Conservation (phyloP, 2,329 filamentous ascomycete genomes). For the Ophiocordyceps camponoti-saundersi region DNA sequence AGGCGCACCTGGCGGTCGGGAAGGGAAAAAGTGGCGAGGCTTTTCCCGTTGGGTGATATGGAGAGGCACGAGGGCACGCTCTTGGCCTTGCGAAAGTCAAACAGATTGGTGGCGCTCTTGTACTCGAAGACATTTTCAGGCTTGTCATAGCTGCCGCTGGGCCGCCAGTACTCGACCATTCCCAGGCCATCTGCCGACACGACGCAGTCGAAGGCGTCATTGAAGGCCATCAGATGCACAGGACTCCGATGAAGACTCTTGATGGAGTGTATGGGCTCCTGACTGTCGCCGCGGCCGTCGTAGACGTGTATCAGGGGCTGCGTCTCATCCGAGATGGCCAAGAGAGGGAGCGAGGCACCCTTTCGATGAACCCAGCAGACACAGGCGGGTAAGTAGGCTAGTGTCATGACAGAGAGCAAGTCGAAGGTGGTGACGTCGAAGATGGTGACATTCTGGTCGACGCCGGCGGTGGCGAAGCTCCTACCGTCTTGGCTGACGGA, state of each 20-base stretch:
- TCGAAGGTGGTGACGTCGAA: constrained; percentile 78
- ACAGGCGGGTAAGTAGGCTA: constrained; percentile 58
- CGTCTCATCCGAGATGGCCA: constrained; percentile 66
- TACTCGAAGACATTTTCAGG: constrained; percentile 81
- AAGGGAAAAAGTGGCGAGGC: constrained; percentile 79
- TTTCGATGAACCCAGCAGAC: constrained; percentile 85
- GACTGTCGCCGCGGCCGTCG: constrained; percentile 73
- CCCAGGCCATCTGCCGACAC: constrained; percentile 76
- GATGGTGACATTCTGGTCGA: constrained; percentile 64
- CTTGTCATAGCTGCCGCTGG: constrained; percentile 68
- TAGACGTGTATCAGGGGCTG: constrained; percentile 66
- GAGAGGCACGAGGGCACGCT: constrained; percentile 67
- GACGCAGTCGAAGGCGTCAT: constrained; percentile 76
- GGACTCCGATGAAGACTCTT: constrained; percentile 65
- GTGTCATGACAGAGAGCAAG: constrained; percentile 62
- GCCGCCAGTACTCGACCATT: constrained; percentile 95
- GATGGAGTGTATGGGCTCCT: constrained; percentile 59
- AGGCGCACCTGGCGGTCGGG: constrained; percentile 86
- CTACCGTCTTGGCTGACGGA: constrained; percentile 79
- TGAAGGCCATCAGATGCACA: constrained; percentile 77
- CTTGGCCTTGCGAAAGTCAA: constrained; percentile 94
- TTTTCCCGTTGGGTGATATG: constrained; percentile 70
- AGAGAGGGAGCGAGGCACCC: constrained; percentile 70
- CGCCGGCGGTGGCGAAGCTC: constrained; percentile 80
- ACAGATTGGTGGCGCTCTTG: constrained; percentile 87